Percentiles rank a stretch among this genome's conserved stretches.
These are phyloP conservation scores for Trichoderma sp. DNA, from an alignment of 2,329 filamentous ascomycete genomes.

Conservation along the genomic window DNA sequence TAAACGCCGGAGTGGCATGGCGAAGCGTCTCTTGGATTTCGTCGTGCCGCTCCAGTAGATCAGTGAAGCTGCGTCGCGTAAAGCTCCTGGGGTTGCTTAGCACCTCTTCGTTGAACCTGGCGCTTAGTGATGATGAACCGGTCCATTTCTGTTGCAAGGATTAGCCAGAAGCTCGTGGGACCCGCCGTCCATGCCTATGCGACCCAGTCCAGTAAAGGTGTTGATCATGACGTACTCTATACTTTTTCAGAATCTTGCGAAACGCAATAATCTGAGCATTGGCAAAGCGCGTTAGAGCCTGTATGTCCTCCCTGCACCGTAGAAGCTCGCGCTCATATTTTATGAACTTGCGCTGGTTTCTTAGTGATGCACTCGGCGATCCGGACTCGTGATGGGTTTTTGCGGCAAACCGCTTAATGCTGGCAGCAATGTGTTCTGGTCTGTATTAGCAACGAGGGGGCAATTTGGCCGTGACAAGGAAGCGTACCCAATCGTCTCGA, in stretches of 20 bases:
- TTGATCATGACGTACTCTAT: conserved; percentile 51
- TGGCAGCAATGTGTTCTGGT: conserved; percentile 49
- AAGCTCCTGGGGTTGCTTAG: conserved; percentile 69
- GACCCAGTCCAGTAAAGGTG: not conserved
- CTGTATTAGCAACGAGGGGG: not conserved
- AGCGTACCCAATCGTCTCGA: conserved; percentile 61
- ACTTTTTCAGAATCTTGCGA: conserved; percentile 82
- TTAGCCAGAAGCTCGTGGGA: not conserved
- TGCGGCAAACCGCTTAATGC: conserved; percentile 47
- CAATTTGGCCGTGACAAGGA: not conserved
- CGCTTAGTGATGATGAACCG: conserved; percentile 62
- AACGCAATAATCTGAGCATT: conserved; percentile 74
- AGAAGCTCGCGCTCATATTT: conserved; percentile 54
- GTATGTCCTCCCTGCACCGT: conserved; percentile 68
- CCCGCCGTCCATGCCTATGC: not conserved
- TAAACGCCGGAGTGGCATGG: conserved; percentile 42
- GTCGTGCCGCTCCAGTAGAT: conserved; percentile 50
- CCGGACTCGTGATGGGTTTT: conserved; percentile 40
- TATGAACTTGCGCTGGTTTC: conserved; percentile 51
- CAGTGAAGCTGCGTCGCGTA: conserved; percentile 61
- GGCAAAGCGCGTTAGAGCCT: conserved; percentile 68
- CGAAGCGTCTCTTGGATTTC: conserved; percentile 49
- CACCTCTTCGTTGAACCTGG: conserved; percentile 65
- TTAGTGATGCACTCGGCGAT: conserved; percentile 36
- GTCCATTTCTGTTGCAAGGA: conserved; percentile 70